Percentiles rank a stretch among this genome's conserved stretches.
These are phyloP conservation scores for Sporothrix pallida DNA, from an alignment of 2,329 filamentous ascomycete genomes.

Conservation along the genomic window DNA sequence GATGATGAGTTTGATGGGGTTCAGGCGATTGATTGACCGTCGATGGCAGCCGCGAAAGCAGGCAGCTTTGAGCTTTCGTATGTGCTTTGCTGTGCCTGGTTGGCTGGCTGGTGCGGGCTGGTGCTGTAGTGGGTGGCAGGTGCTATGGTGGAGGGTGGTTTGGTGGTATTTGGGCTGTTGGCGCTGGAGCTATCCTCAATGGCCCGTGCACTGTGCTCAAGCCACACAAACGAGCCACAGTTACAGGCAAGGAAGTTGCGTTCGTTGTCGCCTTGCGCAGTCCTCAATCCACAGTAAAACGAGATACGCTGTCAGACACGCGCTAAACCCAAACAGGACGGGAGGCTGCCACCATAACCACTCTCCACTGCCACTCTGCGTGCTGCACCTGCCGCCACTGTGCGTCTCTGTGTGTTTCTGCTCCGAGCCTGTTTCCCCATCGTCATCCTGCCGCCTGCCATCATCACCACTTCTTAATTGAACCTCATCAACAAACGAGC, in stretches of 20 bases:
- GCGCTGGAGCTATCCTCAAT: neutral
- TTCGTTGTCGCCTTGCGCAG: neutral
- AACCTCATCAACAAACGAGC: neutral
- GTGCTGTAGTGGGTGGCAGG: neutral
- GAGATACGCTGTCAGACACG: neutral
- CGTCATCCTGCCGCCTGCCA: conserved; percentile 28
- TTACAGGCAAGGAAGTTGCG: conserved; percentile 13
- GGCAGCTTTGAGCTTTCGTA: conserved; percentile 40
- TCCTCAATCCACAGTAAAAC: conserved; percentile 1
- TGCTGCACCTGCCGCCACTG: neutral
- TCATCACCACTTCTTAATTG: neutral
- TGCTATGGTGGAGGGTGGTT: neutral
- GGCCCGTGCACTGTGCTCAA: conserved; percentile 29
- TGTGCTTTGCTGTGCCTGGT: conserved; percentile 28
- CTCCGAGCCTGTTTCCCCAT: conserved; percentile 21
- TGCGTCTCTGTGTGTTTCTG: conserved; percentile 16
- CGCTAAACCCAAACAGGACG: conserved; percentile 22
- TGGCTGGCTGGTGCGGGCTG: conserved; percentile 2
- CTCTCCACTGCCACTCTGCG: neutral
- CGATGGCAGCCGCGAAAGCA: conserved; percentile 30
- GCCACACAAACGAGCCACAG: conserved; percentile 18
- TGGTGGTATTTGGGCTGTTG: conserved; percentile 2
- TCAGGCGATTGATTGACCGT: neutral
- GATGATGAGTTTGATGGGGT: neutral
- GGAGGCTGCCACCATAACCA: conserved; percentile 16